Conservation (phyloP, 768 basidiomycete species). For the Leccinum broughii region DNA sequence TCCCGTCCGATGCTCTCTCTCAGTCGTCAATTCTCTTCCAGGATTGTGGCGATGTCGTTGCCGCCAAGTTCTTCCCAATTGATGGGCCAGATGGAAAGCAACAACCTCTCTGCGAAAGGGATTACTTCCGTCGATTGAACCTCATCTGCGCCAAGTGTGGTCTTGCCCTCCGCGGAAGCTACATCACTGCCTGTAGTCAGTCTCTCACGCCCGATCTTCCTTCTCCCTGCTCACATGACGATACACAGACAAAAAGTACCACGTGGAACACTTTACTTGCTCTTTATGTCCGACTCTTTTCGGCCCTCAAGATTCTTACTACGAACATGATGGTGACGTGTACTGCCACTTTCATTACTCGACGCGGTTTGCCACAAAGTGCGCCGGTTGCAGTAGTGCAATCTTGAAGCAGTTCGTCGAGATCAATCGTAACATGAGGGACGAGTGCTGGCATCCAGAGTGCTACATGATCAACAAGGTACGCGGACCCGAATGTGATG, state of each 20-base stretch:
- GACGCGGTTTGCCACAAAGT: conserved; percentile 97
- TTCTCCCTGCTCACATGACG: conserved; percentile 15
- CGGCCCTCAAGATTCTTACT: conserved; percentile 98
- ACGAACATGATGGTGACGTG: conserved; percentile 97
- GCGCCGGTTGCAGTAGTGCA: conserved; percentile 94
- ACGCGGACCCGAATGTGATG: conserved; percentile 19
- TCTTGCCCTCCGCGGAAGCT: conserved; percentile 91
- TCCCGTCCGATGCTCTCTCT: not conserved
- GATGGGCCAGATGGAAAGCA: conserved; percentile 88
- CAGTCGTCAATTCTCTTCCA: conserved; percentile 33
- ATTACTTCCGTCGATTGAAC: conserved; percentile 95
- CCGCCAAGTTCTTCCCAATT: conserved; percentile 98
- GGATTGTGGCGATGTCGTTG: conserved; percentile 97
- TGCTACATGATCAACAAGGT: conserved; percentile 99
- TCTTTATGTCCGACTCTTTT: conserved; percentile 95
- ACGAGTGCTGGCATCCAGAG: conserved; percentile 99
- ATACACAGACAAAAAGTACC: conserved; percentile 88
- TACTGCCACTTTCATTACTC: conserved; percentile 99
- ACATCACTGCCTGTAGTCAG: conserved; percentile 98
- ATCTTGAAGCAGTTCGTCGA: conserved; percentile 99
- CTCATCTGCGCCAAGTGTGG: conserved; percentile 97
- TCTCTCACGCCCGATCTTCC: conserved; percentile 18
- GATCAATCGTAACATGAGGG: conserved; percentile 96
- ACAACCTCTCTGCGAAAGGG: conserved; percentile 95
- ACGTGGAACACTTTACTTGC: conserved; percentile 99